Evolutionary conservation across 2,329 filamentous ascomycete species (phyloP).

Genomic region (Phaeosphaeria sp.): DNA sequence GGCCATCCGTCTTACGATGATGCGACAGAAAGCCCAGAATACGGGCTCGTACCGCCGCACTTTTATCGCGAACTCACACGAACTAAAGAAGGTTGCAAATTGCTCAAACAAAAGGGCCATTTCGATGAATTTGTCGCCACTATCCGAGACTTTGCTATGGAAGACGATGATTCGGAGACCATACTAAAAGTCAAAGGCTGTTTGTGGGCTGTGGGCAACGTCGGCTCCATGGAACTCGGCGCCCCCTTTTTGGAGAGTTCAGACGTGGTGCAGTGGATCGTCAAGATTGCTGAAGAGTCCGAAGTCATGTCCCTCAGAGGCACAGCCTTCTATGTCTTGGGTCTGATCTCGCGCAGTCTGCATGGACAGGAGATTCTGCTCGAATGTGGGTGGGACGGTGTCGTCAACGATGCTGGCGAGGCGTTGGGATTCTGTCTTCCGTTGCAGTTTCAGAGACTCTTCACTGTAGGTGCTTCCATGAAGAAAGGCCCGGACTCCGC

Average conservation of each 20-base stretch:
- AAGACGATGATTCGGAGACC: conserved; percentile 82
- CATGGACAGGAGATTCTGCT: conserved; percentile 92
- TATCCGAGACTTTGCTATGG: conserved; percentile 85
- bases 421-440: conserved; percentile 90
- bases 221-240: conserved; percentile 96
- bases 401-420: conserved; percentile 80
- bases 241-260: conserved; percentile 91
- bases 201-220: conserved; percentile 96
- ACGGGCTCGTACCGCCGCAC: conserved; percentile 82
- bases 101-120: conserved; percentile 91
- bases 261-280: conserved; percentile 85
- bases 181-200: conserved; percentile 96
- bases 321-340: conserved; percentile 95
- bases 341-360: conserved; percentile 87
- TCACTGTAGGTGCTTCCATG: conserved; percentile 62
- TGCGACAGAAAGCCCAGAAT: conserved; percentile 56
- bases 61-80: conserved; percentile 96
- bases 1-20: conserved; percentile 51
- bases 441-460: conserved; percentile 75
- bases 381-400: conserved; percentile 91
- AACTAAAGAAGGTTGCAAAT: conserved; percentile 87
- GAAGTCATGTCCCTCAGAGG: conserved; percentile 92
- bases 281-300: conserved; percentile 85
- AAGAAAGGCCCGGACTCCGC: conserved; percentile 2
- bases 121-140: conserved; percentile 92